Evolutionary conservation across 1,139 yeast genomes (phyloP).

Genomic region (Yamadazyma oceani): DNA sequence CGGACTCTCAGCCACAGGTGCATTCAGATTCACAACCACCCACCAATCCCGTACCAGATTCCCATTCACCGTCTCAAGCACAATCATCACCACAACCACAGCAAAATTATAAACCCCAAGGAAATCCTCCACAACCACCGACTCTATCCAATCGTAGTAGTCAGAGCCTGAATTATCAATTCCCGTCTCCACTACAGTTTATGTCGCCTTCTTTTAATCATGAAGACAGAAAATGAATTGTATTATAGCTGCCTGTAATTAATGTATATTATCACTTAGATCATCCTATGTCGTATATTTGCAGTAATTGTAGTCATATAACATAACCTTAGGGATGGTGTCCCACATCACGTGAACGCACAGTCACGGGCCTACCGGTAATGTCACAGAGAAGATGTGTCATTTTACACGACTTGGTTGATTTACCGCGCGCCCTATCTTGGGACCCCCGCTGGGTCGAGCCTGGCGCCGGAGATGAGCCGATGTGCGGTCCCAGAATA

Average conservation of each 20-base stretch:
- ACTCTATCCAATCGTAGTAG: neutral
- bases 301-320: no score
- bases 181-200: slow-evolving; percentile 17
- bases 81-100: neutral
- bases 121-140: slow-evolving; percentile 8
- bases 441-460: no score
- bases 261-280: slow-evolving; percentile 2
- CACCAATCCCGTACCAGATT: slow-evolving; percentile 1
- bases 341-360: neutral
- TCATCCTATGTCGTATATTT: neutral
- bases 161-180: slow-evolving; percentile 15
- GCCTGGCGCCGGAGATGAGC: no score
- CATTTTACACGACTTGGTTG: no score
- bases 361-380: no score
- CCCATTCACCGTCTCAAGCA: slow-evolving; percentile 5
- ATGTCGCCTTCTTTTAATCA: slow-evolving; percentile 11
- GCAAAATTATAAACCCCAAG: slow-evolving; percentile 1
- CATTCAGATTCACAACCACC: slow-evolving; percentile 7
- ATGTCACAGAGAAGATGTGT: no score
- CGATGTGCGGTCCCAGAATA: no score
- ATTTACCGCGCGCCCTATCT: no score
- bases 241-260: slow-evolving; percentile 1
- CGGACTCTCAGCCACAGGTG: slow-evolving; percentile 1
- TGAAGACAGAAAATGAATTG: slow-evolving; percentile 8
- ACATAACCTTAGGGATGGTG: no score